Conservation (phyloP, 805 yeast species). For the Saccharomycopsis malanga region DNA sequence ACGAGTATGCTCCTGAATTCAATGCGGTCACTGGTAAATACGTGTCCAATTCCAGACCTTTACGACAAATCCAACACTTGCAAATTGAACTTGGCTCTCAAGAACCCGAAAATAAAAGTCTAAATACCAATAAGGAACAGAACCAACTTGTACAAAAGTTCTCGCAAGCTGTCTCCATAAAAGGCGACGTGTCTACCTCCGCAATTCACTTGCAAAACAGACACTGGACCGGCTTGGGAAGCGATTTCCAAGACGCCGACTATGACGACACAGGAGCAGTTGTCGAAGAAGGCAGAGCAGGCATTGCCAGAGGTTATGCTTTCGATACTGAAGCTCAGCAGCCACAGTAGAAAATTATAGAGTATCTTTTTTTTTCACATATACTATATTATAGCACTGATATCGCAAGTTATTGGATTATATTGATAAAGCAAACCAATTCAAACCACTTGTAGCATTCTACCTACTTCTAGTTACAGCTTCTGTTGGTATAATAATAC, state of each 20-base stretch:
- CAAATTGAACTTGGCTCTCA: slow-evolving; percentile 43
- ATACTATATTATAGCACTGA: too few relatives aligned
- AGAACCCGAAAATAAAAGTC: slow-evolving; percentile 15
- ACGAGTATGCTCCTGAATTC: slow-evolving; percentile 71
- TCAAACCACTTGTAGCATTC: too few relatives aligned
- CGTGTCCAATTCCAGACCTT: slow-evolving; percentile 64
- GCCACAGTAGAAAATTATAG: background rate
- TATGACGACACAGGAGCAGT: slow-evolving; percentile 59
- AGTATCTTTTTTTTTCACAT: too few relatives aligned
- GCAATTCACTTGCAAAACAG: slow-evolving; percentile 68
- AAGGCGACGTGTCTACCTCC: slow-evolving; percentile 82
- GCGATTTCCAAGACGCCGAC: slow-evolving; percentile 54
- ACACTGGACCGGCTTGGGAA: slow-evolving; percentile 86
- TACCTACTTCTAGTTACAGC: too few relatives aligned
- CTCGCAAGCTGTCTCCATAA: slow-evolving; percentile 54
- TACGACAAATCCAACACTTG: slow-evolving; percentile 59
- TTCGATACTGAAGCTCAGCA: background rate
- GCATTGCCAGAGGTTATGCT: slow-evolving; percentile 85
- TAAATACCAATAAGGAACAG: slow-evolving; percentile 25
- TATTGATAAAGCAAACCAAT: too few relatives aligned
- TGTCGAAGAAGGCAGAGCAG: slow-evolving; percentile 76
- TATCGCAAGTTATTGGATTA: too few relatives aligned
- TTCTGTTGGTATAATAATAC: too few relatives aligned
- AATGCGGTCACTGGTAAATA: slow-evolving; percentile 82
- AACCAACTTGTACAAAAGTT: slow-evolving; percentile 48